Base-by-base conservation (phyloP, 2,329 filamentous ascomycete species). In the Penicillium palitans region DNA sequence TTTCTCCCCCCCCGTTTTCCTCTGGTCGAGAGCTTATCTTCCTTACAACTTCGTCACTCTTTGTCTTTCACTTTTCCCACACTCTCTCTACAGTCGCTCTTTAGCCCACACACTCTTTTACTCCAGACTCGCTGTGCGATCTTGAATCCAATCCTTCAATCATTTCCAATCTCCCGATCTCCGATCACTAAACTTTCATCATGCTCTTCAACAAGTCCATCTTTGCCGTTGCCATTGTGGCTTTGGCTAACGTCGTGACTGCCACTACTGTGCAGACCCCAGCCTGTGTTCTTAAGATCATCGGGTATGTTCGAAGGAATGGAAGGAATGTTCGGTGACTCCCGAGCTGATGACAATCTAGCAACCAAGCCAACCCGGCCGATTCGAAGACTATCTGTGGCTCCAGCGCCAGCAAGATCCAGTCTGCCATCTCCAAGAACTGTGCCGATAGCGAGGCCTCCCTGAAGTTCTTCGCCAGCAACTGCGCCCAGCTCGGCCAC, bases 241-340 rank as follows among this genome's bases (percentile, higher is more conserved):
- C 78, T 39, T 69, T 80, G 57, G 72, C 74, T 67, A 75, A 76
- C 62, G 69, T 78, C 55, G 70, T 78, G 58, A 74, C 74, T 58
- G 72, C 55, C 37, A 25, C 17, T 41, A 51, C 75, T 57, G 73
- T 76, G n/a, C 66, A 74, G 52, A 77, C 81, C 46, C 80, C 81
- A 29, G 79, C 79, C 54, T 84, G 82, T 69, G 72, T 84, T 46
- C 72, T 84, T 45, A 74, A 72, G 42, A 80, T 79, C 39, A 74
- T 84, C 63, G 81, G 81, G 80, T 82, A 76, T 62, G 77, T 57
- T 44, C 29, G 41, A 41, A 54, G 42, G 48, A 57, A 46, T 52
- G 41, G 48, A 57, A 57, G 41, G 40, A 46, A 41, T 17, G 31
- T 17, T 9, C 2, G 51, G 29, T 44, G 24, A 41, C 39, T 27